Conservation (phyloP, 306 rosid species). For the Glycine tomentella region DNA sequence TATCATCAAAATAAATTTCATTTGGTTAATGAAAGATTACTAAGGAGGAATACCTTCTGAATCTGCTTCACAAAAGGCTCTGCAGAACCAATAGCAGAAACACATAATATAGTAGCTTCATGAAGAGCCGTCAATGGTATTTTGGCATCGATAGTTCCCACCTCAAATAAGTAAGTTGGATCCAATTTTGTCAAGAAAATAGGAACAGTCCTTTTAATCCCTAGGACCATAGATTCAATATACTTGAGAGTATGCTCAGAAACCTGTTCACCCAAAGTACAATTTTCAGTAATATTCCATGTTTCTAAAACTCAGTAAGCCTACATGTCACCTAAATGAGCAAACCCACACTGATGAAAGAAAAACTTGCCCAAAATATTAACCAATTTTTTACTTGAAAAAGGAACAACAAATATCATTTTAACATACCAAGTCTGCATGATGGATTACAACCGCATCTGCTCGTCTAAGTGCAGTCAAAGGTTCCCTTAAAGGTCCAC, state of each 20-base stretch:
- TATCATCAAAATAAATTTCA: not conserved
- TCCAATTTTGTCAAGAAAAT: constrained; percentile 82
- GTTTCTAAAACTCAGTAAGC: not conserved
- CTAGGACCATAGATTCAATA: constrained; percentile 54
- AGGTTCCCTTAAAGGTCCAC: constrained; percentile 95
- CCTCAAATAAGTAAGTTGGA: constrained; percentile 70
- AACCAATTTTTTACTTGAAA: constrained; percentile 3
- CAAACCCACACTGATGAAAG: constrained; percentile 7
- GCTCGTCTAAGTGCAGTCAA: constrained; percentile 73
- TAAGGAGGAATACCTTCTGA: constrained; percentile 65
- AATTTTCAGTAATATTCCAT: constrained; percentile 37
- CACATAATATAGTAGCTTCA: constrained; percentile 62
- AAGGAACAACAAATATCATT: not conserved
- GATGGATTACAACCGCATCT: constrained; percentile 76
- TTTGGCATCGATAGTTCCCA: constrained; percentile 54
- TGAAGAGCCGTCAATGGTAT: constrained; percentile 59
- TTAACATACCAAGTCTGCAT: constrained; percentile 75
- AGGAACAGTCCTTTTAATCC: constrained; percentile 57
- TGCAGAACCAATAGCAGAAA: constrained; percentile 92
- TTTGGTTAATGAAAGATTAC: constrained; percentile 1
- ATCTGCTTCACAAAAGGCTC: constrained; percentile 74
- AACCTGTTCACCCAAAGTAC: constrained; percentile 61
- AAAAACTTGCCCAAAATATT: constrained; percentile 3
- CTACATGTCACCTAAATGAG: constrained; percentile 24
- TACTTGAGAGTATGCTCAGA: constrained; percentile 64